Evolutionary conservation across 805 yeast species (phyloP).

Genomic region (Candida maltosa): DNA sequence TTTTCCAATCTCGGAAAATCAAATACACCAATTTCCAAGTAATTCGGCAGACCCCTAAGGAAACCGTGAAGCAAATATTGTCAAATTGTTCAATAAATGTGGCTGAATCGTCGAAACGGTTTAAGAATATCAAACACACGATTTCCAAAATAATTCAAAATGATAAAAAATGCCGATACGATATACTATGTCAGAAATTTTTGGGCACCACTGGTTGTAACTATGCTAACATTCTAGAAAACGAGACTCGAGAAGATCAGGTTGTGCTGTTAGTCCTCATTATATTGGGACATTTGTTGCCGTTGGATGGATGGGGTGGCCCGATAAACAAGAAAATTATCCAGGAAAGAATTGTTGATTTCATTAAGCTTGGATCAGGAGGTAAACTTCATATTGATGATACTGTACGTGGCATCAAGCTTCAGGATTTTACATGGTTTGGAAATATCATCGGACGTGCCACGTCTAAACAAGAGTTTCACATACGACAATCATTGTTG

Average conservation of each 20-base stretch:
- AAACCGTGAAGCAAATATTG: not conserved
- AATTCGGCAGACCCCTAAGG: not conserved
- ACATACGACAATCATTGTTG: conserved; percentile 33
- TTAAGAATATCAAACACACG: conserved; percentile 1
- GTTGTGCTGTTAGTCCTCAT: conserved; percentile 44
- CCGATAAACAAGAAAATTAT: conserved; percentile 43
- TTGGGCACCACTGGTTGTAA: conserved; percentile 5
- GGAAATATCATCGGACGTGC: conserved; percentile 39
- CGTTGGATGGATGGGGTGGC: conserved; percentile 52
- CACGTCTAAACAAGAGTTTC: conserved; percentile 41
- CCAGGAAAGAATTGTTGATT: conserved; percentile 27
- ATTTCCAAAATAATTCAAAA: conserved; percentile 18
- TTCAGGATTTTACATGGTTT: conserved; percentile 56
- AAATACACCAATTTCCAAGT: conserved; percentile 1
- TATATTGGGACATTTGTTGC: conserved; percentile 47
- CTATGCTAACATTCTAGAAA: conserved; percentile 23
- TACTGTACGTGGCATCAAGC: conserved; percentile 31
- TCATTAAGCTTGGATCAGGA: conserved; percentile 35
- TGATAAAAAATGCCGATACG: conserved; percentile 33
- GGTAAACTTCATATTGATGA: conserved; percentile 30
- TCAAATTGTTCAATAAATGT: not conserved
- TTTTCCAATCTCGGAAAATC: not conserved
- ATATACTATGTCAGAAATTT: conserved; percentile 34
- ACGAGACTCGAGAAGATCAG: conserved; percentile 22
- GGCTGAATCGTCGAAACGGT: conserved; percentile 3